Evolutionary conservation across 495 filamentous ascomycete species (phyloP).

Genomic region (Monascus purpureus): DNA sequence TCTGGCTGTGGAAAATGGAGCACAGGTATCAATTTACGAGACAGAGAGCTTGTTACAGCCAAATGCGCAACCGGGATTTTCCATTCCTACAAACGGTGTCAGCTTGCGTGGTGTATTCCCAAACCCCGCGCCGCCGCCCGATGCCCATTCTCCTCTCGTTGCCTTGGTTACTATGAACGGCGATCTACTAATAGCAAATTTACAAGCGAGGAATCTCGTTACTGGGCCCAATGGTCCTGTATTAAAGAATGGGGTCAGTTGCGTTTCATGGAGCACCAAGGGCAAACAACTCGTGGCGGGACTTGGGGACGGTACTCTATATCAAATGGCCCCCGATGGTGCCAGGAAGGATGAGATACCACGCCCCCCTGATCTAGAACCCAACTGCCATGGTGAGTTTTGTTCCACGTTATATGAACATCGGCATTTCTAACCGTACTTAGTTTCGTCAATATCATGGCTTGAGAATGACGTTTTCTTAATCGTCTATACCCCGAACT

Average conservation of each 20-base stretch:
- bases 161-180: conserved; percentile 70
- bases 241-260: conserved; percentile 63
- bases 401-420: not conserved
- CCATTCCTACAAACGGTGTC: conserved; percentile 62
- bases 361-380: conserved; percentile 51
- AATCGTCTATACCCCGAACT: conserved; percentile 53
- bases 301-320: conserved; percentile 62
- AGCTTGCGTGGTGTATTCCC: conserved; percentile 62
- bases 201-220: conserved; percentile 49
- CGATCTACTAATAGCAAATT: conserved; percentile 68
- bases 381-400: conserved; percentile 49
- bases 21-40: conserved; percentile 73
- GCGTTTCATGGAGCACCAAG: conserved; percentile 78
- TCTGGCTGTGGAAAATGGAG: conserved; percentile 66
- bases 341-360: conserved; percentile 63
- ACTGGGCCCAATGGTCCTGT: conserved; percentile 49
- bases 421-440: conserved; percentile 6
- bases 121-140: conserved; percentile 56
- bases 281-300: conserved; percentile 92
- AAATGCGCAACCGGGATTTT: conserved; percentile 50
- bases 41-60: conserved; percentile 49
- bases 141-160: conserved; percentile 34
- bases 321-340: conserved; percentile 74
- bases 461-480: conserved; percentile 80
- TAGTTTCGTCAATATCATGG: conserved; percentile 81